These are phyloP conservation scores for Erigeron philadelphicus DNA, from an alignment of 140 eudicot species.

Conservation along the genomic window DNA sequence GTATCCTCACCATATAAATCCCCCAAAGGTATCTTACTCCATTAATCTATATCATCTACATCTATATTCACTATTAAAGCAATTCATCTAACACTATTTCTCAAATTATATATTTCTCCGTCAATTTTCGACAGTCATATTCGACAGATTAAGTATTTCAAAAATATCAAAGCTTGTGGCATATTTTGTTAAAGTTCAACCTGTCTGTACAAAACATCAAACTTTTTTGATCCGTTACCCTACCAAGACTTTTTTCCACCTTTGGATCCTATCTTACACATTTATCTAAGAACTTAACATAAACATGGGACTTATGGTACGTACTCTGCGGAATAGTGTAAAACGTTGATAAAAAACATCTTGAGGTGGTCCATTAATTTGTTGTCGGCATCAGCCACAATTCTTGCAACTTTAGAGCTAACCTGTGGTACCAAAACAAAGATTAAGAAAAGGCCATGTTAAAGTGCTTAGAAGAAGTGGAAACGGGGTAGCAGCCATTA, in stretches of 20 bases:
- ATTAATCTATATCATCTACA: no score
- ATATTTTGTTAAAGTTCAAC: no score
- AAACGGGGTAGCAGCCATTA: slow-evolving; percentile 30
- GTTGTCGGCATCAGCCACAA: slow-evolving; percentile 80
- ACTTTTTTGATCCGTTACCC: background rate
- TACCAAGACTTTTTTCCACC: background rate
- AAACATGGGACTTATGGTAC: slow-evolving; percentile 21
- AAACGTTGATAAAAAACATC: slow-evolving; percentile 69
- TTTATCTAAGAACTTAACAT: background rate
- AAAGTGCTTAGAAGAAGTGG: slow-evolving; percentile 12
- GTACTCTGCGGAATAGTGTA: slow-evolving; percentile 78
- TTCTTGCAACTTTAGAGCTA: slow-evolving; percentile 57
- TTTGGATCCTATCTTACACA: slow-evolving; percentile 6
- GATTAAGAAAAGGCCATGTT: slow-evolving; percentile 16
- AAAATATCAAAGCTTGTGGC: no score
- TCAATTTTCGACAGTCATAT: background rate
- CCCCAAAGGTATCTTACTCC: no score
- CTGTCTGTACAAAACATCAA: no score
- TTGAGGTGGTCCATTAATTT: slow-evolving; percentile 44
- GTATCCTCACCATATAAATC: no score
- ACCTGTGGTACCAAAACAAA: slow-evolving; percentile 44
- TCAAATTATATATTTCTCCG: no score
- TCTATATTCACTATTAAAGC: no score
- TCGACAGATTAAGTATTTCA: background rate
- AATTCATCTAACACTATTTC: no score